Evolutionary conservation across 495 filamentous ascomycete genomes (phyloP), one percentile per base, ranked within the genome.

Genomic region (Podospora bellae-mahoneyi): DNA sequence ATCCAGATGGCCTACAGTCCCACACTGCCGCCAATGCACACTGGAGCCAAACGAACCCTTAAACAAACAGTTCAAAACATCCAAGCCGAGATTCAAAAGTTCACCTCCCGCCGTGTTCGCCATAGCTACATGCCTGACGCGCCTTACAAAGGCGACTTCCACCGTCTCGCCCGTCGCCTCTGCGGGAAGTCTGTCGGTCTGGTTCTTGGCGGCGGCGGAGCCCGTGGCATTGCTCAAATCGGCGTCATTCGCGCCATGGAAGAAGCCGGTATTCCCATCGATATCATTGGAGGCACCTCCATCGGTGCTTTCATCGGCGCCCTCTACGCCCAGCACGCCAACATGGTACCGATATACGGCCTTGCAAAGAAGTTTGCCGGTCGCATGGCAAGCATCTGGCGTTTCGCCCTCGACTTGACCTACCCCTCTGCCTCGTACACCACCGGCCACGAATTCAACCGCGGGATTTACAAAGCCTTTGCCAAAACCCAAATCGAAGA

Each of bases 231-330:
- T 64, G 84, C 93, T 1, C 95, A 98, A 64, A 85, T 99, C 58
- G 95, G 95, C 44, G 90, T 98, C 67, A 97, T 99, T 72, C 87
- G 93, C 69, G 95, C 95, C 1, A 86, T 99, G 64, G 96, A 99
- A 78, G 95, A 99, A 75, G 92, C 94, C 15, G 95, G 95, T 0
- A 94, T 98, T 64, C 96, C 95, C 1, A 93, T 99, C 68, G 95
- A 99, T 76, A 92, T 99, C 23, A 86, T 99, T 57, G 95, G 96
- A 10, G 95, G 95, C 6, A 99, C 95, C 2, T 98, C 95, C 0
- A 99, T 99, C 70, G 95, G 95, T n/a, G 88, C 96, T 3, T 98
- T 99, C 77, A 94, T 97, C 73, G 95, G 96, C 3, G 95, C 91
- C 0, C 81, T 99, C 4, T 99, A 99, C 75, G 96, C 95, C 10